phyloP scores from a whole-genome alignment of 805 yeast species.

The Candida taoyuanica region DNA sequence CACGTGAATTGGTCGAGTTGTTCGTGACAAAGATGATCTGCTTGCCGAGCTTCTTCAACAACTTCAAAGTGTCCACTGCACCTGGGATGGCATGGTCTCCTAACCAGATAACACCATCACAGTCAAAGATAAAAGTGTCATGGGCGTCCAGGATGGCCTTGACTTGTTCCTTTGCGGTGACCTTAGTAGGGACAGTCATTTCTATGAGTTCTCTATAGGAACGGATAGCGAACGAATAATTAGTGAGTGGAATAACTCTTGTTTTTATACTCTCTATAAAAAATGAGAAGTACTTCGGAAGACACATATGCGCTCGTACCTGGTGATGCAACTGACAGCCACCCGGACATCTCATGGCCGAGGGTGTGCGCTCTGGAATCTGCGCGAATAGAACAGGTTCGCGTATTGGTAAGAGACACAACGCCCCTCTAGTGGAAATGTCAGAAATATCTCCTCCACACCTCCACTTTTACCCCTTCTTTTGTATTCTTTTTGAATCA shows the following conservation, averaged over 20 bases:
- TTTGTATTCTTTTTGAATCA: too few relatives aligned
- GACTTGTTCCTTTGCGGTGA: conserved; percentile 44
- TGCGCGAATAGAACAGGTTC: background rate
- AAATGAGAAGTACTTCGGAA: background rate
- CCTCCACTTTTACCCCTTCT: background rate
- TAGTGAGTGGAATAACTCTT: too few relatives aligned
- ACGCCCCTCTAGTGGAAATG: too few relatives aligned
- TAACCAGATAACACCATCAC: conserved; percentile 96
- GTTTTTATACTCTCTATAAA: too few relatives aligned
- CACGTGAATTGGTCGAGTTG: conserved; percentile 88
- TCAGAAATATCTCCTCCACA: background rate
- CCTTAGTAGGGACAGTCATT: conserved; percentile 36
- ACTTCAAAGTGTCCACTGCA: conserved; percentile 67
- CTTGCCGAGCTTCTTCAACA: conserved; percentile 53
- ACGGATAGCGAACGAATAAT: background rate
- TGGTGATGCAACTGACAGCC: too few relatives aligned
- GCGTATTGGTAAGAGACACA: background rate
- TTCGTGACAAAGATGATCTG: conserved; percentile 87
- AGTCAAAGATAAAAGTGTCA: conserved; percentile 89
- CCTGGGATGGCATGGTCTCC: conserved; percentile 79
- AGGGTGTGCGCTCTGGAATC: too few relatives aligned
- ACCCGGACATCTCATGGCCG: too few relatives aligned
- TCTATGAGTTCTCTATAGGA: background rate
- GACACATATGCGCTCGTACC: conserved; percentile 1
- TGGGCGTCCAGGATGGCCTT: conserved; percentile 53